Base-by-base conservation (phyloP, 2,329 filamentous ascomycete genomes). In the Aspergillus puulaauensis region DNA sequence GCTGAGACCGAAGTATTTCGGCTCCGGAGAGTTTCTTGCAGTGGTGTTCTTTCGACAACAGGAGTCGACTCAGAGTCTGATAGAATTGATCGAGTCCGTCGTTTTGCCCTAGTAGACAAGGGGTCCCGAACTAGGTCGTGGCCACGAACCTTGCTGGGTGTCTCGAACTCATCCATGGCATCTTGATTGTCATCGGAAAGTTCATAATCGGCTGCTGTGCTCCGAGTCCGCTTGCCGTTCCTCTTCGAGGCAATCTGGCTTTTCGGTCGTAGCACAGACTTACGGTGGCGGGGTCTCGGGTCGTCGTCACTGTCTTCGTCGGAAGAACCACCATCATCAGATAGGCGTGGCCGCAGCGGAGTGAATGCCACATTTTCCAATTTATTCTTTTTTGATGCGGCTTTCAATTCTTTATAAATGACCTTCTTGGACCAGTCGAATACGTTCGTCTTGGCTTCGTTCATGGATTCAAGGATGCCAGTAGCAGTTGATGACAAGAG, bases 241-340 rank as follows among this genome's bases (percentile, higher is more conserved):
- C 73, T 67, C 57, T 76, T 77, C 2, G 70, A 68, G 11, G 77
- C 77, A 17, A 74, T 63, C 4, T 71, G 67, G 52, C 66, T 70
- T 52, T 76, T 79, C 1, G 77, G 77, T 6, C 77, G 75, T 12
- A 80, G 68, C 3, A 80, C 73, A 2, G 77, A 80, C 63, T 78
- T 79, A 54, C 72, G 71, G 35, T 71, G 69, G 54, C 73, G 66
- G 33, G 69, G 65, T 58, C 66, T 66, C 50, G 66, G 61, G 47
- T 67, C 66, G 37, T 68, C 63, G 12, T 72, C 67, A 6, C 65
- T 66, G 33, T 71, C 70, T 41, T 75, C 66, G 9, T 65, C 66
- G 35, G 72, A 73, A 6, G 71, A 68, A 27, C 67, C 67, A n/a
- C 68, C 71, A 23, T 68, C 63, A 8, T 64, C 60, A 2, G 57